Conservation (phyloP, 192 early-diverging fungal genomes). For the Coemansia sp. region DNA sequence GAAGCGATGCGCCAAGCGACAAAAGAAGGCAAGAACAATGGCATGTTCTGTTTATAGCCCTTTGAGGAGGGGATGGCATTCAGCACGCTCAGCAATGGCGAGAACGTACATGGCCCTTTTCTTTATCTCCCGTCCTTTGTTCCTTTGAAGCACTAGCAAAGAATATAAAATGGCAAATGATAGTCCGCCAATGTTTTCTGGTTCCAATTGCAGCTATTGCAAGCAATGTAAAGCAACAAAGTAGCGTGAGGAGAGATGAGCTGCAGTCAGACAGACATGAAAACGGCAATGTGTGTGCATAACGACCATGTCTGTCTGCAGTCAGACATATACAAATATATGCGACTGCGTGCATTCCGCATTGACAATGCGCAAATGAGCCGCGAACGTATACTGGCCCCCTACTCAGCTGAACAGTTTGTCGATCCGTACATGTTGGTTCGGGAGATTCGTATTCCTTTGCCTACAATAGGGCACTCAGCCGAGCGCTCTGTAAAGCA, state of each 20-base stretch:
- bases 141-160: background rate
- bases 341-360: background rate
- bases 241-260: background rate
- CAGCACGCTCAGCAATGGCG: background rate
- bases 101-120: background rate
- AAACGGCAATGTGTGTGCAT: background rate
- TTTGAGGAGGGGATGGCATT: background rate
- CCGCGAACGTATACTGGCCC: background rate
- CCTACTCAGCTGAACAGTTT: background rate
- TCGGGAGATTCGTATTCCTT: background rate
- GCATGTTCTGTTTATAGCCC: background rate
- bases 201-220: constrained; percentile 1
- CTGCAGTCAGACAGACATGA: background rate
- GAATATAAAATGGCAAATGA: background rate
- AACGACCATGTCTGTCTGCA: constrained; percentile 4
- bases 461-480: background rate
- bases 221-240: background rate
- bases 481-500: background rate
- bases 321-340: background rate
- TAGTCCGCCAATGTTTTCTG: background rate
- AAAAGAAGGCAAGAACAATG: background rate
- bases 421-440: background rate
- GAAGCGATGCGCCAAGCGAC: background rate
- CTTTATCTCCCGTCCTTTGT: background rate
- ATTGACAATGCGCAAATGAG: background rate